These are phyloP conservation scores for Suillus spraguei DNA, from an alignment of 768 basidiomycete genomes.

Conservation along the genomic window DNA sequence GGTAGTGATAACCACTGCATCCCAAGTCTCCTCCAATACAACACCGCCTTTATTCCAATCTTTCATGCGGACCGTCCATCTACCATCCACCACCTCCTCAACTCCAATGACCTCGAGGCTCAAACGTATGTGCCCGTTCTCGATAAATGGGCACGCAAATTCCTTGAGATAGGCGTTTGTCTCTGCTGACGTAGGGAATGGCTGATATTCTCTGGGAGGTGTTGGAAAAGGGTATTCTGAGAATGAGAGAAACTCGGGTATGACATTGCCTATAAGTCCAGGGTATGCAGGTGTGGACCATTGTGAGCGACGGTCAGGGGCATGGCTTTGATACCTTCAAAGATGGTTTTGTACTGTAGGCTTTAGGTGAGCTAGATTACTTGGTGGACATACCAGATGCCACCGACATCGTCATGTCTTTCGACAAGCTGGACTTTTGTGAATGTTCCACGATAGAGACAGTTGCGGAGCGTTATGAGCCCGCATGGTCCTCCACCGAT, in stretches of 20 bases:
- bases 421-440: slow-evolving; percentile 49
- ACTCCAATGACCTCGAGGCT: slow-evolving; percentile 43
- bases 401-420: slow-evolving; percentile 48
- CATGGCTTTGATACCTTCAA: slow-evolving; percentile 3
- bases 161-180: slow-evolving; percentile 30
- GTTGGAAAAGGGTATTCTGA: slow-evolving; percentile 32
- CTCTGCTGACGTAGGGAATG: slow-evolving; percentile 32
- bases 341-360: background rate
- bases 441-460: slow-evolving; percentile 42
- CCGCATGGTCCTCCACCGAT: slow-evolving; percentile 44
- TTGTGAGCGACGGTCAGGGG: slow-evolving; percentile 8
- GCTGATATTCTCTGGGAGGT: slow-evolving; percentile 25
- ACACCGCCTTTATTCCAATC: slow-evolving; percentile 36
- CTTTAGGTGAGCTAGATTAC: background rate
- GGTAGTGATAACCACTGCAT: slow-evolving; percentile 49
- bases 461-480: slow-evolving; percentile 51
- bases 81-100: slow-evolving; percentile 35
- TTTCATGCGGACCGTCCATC: slow-evolving; percentile 43
- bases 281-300: slow-evolving; percentile 55
- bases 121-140: slow-evolving; percentile 39
- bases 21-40: slow-evolving; percentile 44
- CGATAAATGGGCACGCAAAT: slow-evolving; percentile 28
- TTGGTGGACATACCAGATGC: slow-evolving; percentile 44
- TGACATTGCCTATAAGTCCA: slow-evolving; percentile 51
- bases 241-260: slow-evolving; percentile 42